Conservation (phyloP, 352 stramenopile species). For the Pythium brassicae region DNA sequence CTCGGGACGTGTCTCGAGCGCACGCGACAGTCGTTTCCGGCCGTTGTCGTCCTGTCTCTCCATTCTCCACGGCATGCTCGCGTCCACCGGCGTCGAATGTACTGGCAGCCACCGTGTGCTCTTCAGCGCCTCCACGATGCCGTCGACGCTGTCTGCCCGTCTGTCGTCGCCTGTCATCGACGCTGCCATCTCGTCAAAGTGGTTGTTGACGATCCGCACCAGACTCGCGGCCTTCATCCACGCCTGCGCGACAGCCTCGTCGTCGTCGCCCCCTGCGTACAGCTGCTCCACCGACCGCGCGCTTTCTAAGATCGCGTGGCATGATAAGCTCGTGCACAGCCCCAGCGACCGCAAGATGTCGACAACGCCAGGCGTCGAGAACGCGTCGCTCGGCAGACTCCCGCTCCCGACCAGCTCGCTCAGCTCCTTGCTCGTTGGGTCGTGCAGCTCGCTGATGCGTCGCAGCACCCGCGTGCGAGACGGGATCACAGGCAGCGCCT, state of each 20-base stretch:
- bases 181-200: slow-evolving; percentile 61
- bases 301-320: slow-evolving; percentile 68
- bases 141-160: slow-evolving; percentile 12
- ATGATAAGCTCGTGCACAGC: slow-evolving; percentile 55
- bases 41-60: not conserved
- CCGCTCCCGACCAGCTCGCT: slow-evolving; percentile 60
- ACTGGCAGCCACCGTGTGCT: slow-evolving; percentile 41
- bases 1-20: slow-evolving; percentile 33
- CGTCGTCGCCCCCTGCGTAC: slow-evolving; percentile 19
- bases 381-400: slow-evolving; percentile 46
- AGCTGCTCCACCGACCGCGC: slow-evolving; percentile 56
- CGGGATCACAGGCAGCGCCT: slow-evolving; percentile 39
- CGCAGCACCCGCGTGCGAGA: slow-evolving; percentile 52
- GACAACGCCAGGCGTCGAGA: slow-evolving; percentile 43
- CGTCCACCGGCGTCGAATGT: slow-evolving; percentile 19
- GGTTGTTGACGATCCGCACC: slow-evolving; percentile 66
- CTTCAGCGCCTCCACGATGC: slow-evolving; percentile 30
- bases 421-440: slow-evolving; percentile 63
- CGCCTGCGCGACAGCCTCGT: slow-evolving; percentile 17
- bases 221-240: slow-evolving; percentile 48
- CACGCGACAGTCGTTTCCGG: slow-evolving; percentile 28
- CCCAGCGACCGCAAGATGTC: slow-evolving; percentile 52
- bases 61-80: slow-evolving; percentile 60
- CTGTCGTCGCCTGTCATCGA: slow-evolving; percentile 9
- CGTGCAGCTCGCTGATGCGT: slow-evolving; percentile 50